A percentile compares a stretch with the other conserved stretches of the same genome.
These are phyloP conservation scores for Kluyveromyces sp. DNA, from an alignment of 1,139 yeast genomes.

Conservation along the genomic window DNA sequence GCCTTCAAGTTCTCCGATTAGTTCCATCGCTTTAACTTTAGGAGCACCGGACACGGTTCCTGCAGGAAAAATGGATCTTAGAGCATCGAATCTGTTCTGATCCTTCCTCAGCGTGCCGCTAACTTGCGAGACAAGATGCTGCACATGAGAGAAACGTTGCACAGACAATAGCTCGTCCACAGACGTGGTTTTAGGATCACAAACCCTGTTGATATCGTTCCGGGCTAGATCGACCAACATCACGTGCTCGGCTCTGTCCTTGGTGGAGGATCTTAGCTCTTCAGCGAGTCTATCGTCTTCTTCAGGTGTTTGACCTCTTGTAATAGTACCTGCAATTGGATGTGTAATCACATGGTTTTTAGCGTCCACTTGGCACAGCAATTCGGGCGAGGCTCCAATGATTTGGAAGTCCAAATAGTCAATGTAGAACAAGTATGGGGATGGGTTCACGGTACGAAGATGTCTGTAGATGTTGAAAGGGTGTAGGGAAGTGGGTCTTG, in stretches of 20 bases:
- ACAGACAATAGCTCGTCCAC: slow-evolving; percentile 86
- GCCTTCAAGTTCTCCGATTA: slow-evolving; percentile 78
- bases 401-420: slow-evolving; percentile 88
- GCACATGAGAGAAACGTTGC: slow-evolving; percentile 94
- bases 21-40: slow-evolving; percentile 92
- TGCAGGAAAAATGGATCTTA: slow-evolving; percentile 95
- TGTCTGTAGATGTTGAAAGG: slow-evolving; percentile 96
- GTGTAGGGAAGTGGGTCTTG: slow-evolving; percentile 89
- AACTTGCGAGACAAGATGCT: slow-evolving; percentile 92
- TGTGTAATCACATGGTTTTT: slow-evolving; percentile 78
- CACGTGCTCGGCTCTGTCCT: slow-evolving; percentile 95
- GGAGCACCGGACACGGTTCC: slow-evolving; percentile 99
- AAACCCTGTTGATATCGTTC: slow-evolving; percentile 90
- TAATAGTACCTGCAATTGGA: slow-evolving; percentile 95
- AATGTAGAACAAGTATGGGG: slow-evolving; percentile 90
- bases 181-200: slow-evolving; percentile 73
- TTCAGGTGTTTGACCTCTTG: slow-evolving; percentile 80
- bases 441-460: slow-evolving; percentile 90
- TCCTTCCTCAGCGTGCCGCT: slow-evolving; percentile 81
- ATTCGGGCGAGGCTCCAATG: slow-evolving; percentile 95
- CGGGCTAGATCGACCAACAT: slow-evolving; percentile 97
- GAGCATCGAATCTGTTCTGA: slow-evolving; percentile 90
- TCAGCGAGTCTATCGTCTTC: slow-evolving; percentile 84
- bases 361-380: slow-evolving; percentile 72
- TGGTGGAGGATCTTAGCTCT: slow-evolving; percentile 65